A percentile compares a stretch with the other conserved stretches of the same genome.
phyloP scores from a whole-genome alignment of 768 basidiomycete genomes.

The Mycena rebaudengoi region DNA sequence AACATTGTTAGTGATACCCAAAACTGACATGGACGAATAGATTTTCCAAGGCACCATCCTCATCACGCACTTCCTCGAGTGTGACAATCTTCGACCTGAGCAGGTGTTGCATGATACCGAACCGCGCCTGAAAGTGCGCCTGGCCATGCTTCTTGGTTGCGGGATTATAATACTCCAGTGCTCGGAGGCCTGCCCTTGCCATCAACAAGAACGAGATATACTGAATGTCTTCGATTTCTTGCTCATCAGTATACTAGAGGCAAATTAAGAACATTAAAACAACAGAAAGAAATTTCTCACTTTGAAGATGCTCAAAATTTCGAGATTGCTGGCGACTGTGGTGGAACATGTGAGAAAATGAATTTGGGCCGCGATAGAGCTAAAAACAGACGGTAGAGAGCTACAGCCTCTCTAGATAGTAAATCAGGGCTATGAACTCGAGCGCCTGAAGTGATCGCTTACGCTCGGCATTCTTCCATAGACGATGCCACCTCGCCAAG shows the following conservation, averaged over 20 bases:
- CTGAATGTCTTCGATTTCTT: constrained; percentile 81
- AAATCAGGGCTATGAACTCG: constrained; percentile 40
- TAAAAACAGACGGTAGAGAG: constrained; percentile 73
- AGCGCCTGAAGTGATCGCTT: constrained; percentile 84
- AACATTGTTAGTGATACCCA: no score
- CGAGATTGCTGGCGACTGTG: constrained; percentile 76
- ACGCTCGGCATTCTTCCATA: constrained; percentile 93
- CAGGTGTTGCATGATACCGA: constrained; percentile 86
- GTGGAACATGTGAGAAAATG: neutral
- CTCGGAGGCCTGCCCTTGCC: constrained; percentile 85
- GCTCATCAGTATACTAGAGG: constrained; percentile 73
- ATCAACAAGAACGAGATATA: constrained; percentile 85
- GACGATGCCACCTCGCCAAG: constrained; percentile 90
- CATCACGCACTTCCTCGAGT: constrained; percentile 72
- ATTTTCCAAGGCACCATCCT: constrained; percentile 68
- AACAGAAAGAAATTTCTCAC: constrained; percentile 52
- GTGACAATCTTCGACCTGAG: constrained; percentile 74
- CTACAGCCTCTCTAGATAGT: constrained; percentile 67
- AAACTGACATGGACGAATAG: constrained; percentile 73
- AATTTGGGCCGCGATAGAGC: neutral
- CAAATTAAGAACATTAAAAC: neutral
- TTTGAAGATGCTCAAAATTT: constrained; percentile 84
- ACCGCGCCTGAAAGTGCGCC: constrained; percentile 91
- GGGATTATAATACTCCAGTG: constrained; percentile 86
- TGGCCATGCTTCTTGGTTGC: constrained; percentile 82